A percentile compares a stretch with the other conserved stretches of the same genome.
Evolutionary conservation across 75 land plant genomes (phyloP).

Genomic region (Cupressus sempervirens): DNA sequence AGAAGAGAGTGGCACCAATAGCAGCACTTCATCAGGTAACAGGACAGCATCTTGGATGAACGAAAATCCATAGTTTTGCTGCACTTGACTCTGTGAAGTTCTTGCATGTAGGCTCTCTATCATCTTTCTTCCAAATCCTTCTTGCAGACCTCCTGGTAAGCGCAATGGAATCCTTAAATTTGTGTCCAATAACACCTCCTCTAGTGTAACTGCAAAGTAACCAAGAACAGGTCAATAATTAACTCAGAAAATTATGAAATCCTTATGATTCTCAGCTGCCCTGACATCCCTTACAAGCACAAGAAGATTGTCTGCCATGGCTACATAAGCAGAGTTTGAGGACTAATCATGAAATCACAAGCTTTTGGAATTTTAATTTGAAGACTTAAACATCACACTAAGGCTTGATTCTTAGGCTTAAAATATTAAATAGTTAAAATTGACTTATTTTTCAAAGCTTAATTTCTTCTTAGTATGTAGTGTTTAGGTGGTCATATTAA

Average conservation of each 20-base stretch:
- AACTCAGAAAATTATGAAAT: not conserved
- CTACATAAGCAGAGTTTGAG: not conserved
- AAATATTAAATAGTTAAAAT: too few species aligned
- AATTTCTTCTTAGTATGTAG: too few species aligned
- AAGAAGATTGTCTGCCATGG: not conserved
- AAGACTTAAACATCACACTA: too few species aligned
- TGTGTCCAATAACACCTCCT: not conserved
- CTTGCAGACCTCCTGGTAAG: not conserved
- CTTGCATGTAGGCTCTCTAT: not conserved
- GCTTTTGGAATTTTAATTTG: not conserved
- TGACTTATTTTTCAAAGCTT: too few species aligned
- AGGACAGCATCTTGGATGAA: constrained; percentile 27
- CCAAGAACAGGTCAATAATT: not conserved
- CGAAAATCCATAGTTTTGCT: not conserved
- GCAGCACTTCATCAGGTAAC: constrained; percentile 42
- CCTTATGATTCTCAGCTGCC: not conserved
- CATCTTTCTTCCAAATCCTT: not conserved
- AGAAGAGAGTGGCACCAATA: constrained; percentile 17
- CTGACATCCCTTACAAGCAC: not conserved
- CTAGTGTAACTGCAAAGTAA: not conserved
- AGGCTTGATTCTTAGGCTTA: too few species aligned
- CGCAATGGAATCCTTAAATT: not conserved
- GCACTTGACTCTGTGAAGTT: not conserved
- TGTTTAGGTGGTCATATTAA: too few species aligned
- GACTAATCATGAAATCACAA: not conserved